phyloP scores from a whole-genome alignment of 495 filamentous ascomycete species.

The Penicillium lagena region DNA sequence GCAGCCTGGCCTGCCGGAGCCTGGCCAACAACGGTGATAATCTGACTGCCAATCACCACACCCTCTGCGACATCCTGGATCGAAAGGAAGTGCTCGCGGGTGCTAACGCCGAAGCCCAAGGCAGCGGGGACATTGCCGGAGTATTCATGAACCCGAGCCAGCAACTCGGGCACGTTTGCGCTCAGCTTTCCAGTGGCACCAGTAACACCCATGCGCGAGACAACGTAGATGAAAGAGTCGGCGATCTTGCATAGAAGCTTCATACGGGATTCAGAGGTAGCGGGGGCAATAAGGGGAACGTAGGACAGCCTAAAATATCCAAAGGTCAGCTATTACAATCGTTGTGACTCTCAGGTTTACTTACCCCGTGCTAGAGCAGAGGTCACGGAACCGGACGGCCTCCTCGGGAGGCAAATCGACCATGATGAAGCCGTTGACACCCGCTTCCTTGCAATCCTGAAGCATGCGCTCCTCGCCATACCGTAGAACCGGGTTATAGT shows the following conservation, averaged over 20 bases:
- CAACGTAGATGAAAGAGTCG: constrained; percentile 98
- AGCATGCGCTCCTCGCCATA: constrained; percentile 91
- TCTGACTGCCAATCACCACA: constrained; percentile 82
- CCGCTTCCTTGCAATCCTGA: constrained; percentile 74
- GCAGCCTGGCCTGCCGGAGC: constrained; percentile 55
- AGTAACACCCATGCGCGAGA: constrained; percentile 95
- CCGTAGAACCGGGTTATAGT: constrained; percentile 91
- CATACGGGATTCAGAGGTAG: constrained; percentile 89
- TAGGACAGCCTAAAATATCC: constrained; percentile 65
- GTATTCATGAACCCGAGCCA: constrained; percentile 81
- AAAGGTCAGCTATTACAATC: no score
- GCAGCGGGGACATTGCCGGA: constrained; percentile 87
- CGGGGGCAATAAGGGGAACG: constrained; percentile 88
- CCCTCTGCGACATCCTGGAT: constrained; percentile 71
- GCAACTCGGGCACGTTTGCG: constrained; percentile 68
- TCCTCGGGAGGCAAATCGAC: constrained; percentile 97
- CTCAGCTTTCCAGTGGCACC: constrained; percentile 81
- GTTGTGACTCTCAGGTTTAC: constrained; percentile 5
- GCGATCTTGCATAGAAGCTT: constrained; percentile 93
- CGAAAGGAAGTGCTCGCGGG: constrained; percentile 73
- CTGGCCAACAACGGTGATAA: constrained; percentile 61
- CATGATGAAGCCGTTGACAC: constrained; percentile 95
- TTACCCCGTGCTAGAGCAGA: constrained; percentile 70
- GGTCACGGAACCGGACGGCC: constrained; percentile 81
- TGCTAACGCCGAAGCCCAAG: constrained; percentile 94